These are phyloP conservation scores for Amanita pseudoporphyria DNA, from an alignment of 768 basidiomycete genomes.

Conservation along the genomic window DNA sequence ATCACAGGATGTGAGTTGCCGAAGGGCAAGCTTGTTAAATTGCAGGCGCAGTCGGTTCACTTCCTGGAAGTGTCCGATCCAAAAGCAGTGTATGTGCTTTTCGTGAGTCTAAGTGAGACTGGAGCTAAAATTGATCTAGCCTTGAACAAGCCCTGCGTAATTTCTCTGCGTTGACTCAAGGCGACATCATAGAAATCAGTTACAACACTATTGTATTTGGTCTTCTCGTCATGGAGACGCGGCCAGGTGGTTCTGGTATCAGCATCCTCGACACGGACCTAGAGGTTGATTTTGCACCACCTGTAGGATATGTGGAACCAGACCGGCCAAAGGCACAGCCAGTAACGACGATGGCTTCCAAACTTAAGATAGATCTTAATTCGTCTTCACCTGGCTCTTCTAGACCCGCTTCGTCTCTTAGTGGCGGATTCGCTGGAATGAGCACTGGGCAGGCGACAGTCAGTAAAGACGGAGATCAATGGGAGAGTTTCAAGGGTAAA, in stretches of 20 bases:
- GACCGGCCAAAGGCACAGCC: constrained; percentile 76
- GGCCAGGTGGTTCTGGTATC: constrained; percentile 82
- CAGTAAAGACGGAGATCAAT: constrained; percentile 72
- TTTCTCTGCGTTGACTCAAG: constrained; percentile 86
- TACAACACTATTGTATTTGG: constrained; percentile 96
- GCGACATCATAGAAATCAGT: constrained; percentile 96
- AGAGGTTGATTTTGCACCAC: constrained; percentile 94
- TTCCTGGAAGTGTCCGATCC: constrained; percentile 97
- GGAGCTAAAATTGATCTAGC: constrained; percentile 27
- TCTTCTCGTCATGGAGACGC: constrained; percentile 90
- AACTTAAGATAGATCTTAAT: constrained; percentile 89
- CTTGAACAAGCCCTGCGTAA: constrained; percentile 93
- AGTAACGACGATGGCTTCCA: constrained; percentile 89
- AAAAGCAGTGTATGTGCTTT: constrained; percentile 77
- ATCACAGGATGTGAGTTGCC: constrained; percentile 81
- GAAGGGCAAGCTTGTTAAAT: constrained; percentile 93
- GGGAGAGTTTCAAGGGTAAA: constrained; percentile 95
- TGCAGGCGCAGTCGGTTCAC: constrained; percentile 91
- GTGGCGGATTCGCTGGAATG: constrained; percentile 54
- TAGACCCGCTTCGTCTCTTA: constrained; percentile 66
- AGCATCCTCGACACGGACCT: constrained; percentile 91
- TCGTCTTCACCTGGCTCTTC: constrained; percentile 82
- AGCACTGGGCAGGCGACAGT: constrained; percentile 38
- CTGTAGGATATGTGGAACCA: constrained; percentile 91
- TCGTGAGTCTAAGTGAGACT: constrained; percentile 12